These are phyloP conservation scores for Amaranthus hypochondriacus DNA, from an alignment of 148 eudicot genomes.

Conservation along the genomic window DNA sequence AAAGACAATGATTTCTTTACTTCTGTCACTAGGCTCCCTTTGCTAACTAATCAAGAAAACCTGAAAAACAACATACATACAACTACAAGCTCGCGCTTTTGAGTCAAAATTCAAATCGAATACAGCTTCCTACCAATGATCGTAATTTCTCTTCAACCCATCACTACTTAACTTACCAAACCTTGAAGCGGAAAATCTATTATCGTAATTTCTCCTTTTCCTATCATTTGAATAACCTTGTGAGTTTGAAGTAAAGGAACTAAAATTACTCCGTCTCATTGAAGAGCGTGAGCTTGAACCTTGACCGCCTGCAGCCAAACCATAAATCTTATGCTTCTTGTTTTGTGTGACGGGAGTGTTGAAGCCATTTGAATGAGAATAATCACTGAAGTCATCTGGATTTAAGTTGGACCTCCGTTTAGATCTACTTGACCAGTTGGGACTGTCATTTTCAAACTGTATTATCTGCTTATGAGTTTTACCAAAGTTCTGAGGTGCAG, in stretches of 20 bases:
- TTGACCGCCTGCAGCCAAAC: slow-evolving; percentile 32
- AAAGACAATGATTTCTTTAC: neutral
- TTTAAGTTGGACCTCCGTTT: slow-evolving; percentile 67
- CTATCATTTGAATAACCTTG: slow-evolving; percentile 29
- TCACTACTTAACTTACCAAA: slow-evolving; percentile 39
- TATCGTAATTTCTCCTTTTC: slow-evolving; percentile 14
- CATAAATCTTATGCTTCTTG: slow-evolving; percentile 30
- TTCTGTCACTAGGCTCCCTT: neutral
- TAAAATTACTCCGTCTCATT: slow-evolving; percentile 24
- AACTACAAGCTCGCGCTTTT: neutral
- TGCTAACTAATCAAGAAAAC: neutral
- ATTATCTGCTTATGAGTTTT: slow-evolving; percentile 40
- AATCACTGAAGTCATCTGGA: slow-evolving; percentile 55
- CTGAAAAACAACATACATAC: slow-evolving; percentile 15
- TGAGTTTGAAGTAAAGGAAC: slow-evolving; percentile 32
- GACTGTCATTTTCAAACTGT: slow-evolving; percentile 32
- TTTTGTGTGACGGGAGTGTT: slow-evolving; percentile 58
- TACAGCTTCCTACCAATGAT: slow-evolving; percentile 33
- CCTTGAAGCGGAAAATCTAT: slow-evolving; percentile 46
- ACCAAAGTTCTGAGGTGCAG: slow-evolving; percentile 49
- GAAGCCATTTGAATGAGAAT: slow-evolving; percentile 33
- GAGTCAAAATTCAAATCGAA: slow-evolving; percentile 1
- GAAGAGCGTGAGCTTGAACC: slow-evolving; percentile 36
- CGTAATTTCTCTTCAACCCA: slow-evolving; percentile 42
- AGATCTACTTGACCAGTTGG: slow-evolving; percentile 33